Base-by-base conservation (phyloP, 768 basidiomycete species). In the Hypholoma sublateritium region DNA sequence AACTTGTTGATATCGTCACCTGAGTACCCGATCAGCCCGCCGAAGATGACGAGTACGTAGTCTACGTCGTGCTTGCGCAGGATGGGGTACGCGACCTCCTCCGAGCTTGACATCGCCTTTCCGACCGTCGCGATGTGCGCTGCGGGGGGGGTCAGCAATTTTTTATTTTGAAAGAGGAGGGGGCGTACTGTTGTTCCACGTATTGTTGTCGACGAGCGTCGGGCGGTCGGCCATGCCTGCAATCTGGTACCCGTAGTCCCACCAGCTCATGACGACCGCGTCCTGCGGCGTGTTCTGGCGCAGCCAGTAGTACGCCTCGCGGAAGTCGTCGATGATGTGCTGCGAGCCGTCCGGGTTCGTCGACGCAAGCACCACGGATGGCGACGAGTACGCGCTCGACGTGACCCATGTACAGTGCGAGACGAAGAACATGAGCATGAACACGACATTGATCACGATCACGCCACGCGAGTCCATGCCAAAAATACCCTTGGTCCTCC, bases 1-100 rank as follows among this genome's bases (percentile, higher is more conserved):
- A 98, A 99, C 75, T 99, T 99, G 85, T 99, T 99, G 78, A 99
- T 91, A 69, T 99, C 97, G 70, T 99, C 97, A 13, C 96, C 97
- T 19, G 94, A 96, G 73, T 98, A 99, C 7, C 95, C 97, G 53
- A 98, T 79, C 39, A 99, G 79, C 44, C 95, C 96, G 39, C 97
- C 97, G 69, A 98, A 98, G 73, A 99, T 98, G 73, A 98, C 81
- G 49, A 99, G 86, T 50, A 99, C 88, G 70, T 99, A 98, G 70
- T 94, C 92, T 50, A 98, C 97, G 66, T 99, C 94, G 70, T 99
- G 97, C 72, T 97, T 93, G 58, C 93, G 85, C 56, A 99, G 81
- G 69, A 98, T 96, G 16, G 97, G 97, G 71, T 98, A 99, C 0
- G 97, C 94, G 39, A 92, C 87, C 64, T 98, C 96, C 72, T 99